Evolutionary conservation across 1,139 yeast species (phyloP).

Genomic region (Taphrina flavorubra): DNA sequence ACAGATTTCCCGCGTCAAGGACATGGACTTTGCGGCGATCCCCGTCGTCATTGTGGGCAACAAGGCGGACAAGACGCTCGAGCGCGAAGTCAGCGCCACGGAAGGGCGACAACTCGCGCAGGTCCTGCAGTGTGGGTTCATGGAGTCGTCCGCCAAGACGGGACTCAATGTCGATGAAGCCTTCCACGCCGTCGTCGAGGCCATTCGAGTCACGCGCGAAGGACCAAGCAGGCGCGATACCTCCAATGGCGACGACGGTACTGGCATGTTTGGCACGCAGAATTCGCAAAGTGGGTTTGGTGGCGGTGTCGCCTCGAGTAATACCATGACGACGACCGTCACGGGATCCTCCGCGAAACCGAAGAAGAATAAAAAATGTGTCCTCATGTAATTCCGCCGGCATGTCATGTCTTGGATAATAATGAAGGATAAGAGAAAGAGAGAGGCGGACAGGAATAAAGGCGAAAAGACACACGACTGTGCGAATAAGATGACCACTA

Average conservation of each 20-base stretch:
- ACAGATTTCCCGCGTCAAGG: conserved; percentile 89
- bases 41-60: conserved; percentile 75
- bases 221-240: too few relatives aligned
- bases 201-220: conserved; percentile 18
- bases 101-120: conserved; percentile 84
- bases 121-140: conserved; percentile 70
- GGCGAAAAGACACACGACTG: too few relatives aligned
- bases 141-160: conserved; percentile 91
- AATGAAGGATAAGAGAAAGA: too few relatives aligned
- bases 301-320: too few relatives aligned
- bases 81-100: conserved; percentile 74
- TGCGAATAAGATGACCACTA: too few relatives aligned
- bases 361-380: conserved; percentile 28
- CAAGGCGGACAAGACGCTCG: conserved; percentile 74
- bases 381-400: conserved; percentile 18
- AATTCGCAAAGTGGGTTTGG: not conserved
- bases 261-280: too few relatives aligned
- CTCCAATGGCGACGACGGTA: too few relatives aligned
- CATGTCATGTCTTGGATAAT: too few relatives aligned
- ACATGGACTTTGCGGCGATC: conserved; percentile 54
- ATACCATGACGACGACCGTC: not conserved
- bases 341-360: not conserved
- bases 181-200: conserved; percentile 74
- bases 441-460: too few relatives aligned
- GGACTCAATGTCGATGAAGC: conserved; percentile 91